A percentile compares a stretch with the other conserved stretches of the same genome.
These are phyloP conservation scores for Gloeopeniophorella convolvens DNA, from an alignment of 768 basidiomycete species.

Conservation along the genomic window DNA sequence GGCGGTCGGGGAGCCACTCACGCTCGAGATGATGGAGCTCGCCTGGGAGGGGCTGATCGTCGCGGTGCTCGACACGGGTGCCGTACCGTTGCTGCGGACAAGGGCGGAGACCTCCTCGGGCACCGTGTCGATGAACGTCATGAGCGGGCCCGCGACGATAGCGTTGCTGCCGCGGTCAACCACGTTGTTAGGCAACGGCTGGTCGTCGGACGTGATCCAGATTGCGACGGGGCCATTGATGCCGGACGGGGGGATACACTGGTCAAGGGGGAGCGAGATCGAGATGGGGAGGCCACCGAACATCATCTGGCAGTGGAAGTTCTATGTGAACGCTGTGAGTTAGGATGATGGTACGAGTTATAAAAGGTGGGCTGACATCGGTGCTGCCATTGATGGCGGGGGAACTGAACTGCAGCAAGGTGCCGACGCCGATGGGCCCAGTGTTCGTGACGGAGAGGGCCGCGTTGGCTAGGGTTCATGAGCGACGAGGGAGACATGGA, in stretches of 20 bases:
- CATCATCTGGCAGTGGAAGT: slow-evolving; percentile 70
- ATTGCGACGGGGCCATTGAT: slow-evolving; percentile 72
- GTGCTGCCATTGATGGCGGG: slow-evolving; percentile 46
- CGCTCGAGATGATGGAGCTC: slow-evolving; percentile 22
- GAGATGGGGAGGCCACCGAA: slow-evolving; percentile 51
- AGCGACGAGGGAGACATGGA: no score
- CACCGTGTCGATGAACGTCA: slow-evolving; percentile 59
- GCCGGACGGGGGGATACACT: slow-evolving; percentile 58
- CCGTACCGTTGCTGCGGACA: slow-evolving; percentile 28
- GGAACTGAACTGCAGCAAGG: slow-evolving; percentile 55
- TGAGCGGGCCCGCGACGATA: slow-evolving; percentile 64
- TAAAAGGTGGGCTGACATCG: slow-evolving; percentile 30
- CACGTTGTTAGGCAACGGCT: slow-evolving; percentile 60
- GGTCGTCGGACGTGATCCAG: slow-evolving; percentile 56
- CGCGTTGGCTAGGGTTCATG: slow-evolving; percentile 60
- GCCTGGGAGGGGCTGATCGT: slow-evolving; percentile 23
- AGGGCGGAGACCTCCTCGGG: slow-evolving; percentile 46
- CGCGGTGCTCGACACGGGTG: slow-evolving; percentile 4
- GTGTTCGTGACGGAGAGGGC: slow-evolving; percentile 58
- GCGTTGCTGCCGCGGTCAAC: slow-evolving; percentile 45
- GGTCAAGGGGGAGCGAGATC: slow-evolving; percentile 48
- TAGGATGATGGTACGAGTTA: neutral
- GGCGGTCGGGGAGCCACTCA: slow-evolving; percentile 23
- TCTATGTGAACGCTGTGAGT: slow-evolving; percentile 30
- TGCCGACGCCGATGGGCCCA: slow-evolving; percentile 49